phyloP scores from a whole-genome alignment of 2,329 filamentous ascomycete species.

The Cordyceps tenuipes region DNA sequence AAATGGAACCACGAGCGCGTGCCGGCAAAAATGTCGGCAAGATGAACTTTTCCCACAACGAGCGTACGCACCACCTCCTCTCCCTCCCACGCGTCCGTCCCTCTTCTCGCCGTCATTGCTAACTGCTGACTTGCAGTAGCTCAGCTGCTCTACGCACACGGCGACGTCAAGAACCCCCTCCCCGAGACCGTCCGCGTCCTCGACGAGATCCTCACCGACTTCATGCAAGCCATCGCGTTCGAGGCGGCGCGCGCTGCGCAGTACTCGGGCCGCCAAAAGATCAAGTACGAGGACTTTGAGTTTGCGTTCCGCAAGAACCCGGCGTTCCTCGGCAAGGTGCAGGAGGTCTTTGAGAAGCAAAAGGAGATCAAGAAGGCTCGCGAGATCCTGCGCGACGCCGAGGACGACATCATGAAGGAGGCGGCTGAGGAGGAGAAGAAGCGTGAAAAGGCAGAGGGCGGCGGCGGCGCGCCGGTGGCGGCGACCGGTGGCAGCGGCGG shows the following conservation, averaged over 20 bases:
- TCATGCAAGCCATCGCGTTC: conserved; percentile 89
- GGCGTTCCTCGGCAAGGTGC: conserved; percentile 77
- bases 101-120: neutral
- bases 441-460: conserved; percentile 23
- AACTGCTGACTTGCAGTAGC: conserved; percentile 42
- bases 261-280: conserved; percentile 84
- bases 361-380: conserved; percentile 76
- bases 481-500: neutral
- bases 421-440: conserved; percentile 36
- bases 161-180: conserved; percentile 69
- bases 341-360: conserved; percentile 83
- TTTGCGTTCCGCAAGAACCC: conserved; percentile 85
- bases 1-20: conserved; percentile 67
- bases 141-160: conserved; percentile 70
- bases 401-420: conserved; percentile 49
- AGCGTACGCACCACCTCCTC: conserved; percentile 45
- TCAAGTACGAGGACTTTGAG: conserved; percentile 97
- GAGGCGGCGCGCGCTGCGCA: conserved; percentile 78
- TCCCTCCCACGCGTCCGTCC: neutral
- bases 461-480: conserved; percentile 2
- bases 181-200: conserved; percentile 77
- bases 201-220: conserved; percentile 94
- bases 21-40: conserved; percentile 74
- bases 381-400: conserved; percentile 65
- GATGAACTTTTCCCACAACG: conserved; percentile 68